A percentile compares a stretch with the other conserved stretches of the same genome.
phyloP scores from a whole-genome alignment of 495 filamentous ascomycete genomes.

The Penicillium lividum region DNA sequence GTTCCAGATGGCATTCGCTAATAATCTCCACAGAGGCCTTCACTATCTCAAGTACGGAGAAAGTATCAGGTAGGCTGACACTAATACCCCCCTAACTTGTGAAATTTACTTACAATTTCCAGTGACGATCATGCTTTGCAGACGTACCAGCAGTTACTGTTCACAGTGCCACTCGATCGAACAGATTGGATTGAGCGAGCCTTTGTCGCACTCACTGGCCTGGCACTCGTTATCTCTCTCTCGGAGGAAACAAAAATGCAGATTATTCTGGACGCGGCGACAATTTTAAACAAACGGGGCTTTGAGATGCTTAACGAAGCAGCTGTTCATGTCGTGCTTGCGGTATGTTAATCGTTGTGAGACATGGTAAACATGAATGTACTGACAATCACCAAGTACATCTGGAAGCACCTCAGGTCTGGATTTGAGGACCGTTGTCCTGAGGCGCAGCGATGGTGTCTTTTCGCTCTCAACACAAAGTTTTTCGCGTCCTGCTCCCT shows the following conservation, averaged over 20 bases:
- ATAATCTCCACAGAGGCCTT: not conserved
- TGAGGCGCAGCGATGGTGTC: not conserved
- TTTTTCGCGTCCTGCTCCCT: not conserved
- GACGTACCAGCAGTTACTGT: not conserved
- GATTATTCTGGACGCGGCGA: not conserved
- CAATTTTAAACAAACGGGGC: not conserved
- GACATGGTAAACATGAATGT: not conserved
- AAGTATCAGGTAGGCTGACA: not conserved
- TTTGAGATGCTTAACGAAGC: not conserved
- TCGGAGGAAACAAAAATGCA: not conserved
- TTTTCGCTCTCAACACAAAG: not conserved
- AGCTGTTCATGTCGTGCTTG: not conserved
- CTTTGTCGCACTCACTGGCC: not conserved
- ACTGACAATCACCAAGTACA: not conserved
- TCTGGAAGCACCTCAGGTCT: not conserved
- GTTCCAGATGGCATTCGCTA: not conserved
- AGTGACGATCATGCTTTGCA: not conserved
- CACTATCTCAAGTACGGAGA: not conserved
- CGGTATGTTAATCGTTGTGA: not conserved
- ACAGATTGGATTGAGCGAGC: not conserved
- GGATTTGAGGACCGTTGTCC: not conserved
- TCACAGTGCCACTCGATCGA: not conserved
- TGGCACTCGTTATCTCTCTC: not conserved
- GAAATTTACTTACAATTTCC: not conserved
- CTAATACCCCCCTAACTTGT: not conserved